Percentiles rank a stretch among this genome's conserved stretches.
These are phyloP conservation scores for Pueraria montana DNA, from an alignment of 306 rosid genomes.

Conservation along the genomic window DNA sequence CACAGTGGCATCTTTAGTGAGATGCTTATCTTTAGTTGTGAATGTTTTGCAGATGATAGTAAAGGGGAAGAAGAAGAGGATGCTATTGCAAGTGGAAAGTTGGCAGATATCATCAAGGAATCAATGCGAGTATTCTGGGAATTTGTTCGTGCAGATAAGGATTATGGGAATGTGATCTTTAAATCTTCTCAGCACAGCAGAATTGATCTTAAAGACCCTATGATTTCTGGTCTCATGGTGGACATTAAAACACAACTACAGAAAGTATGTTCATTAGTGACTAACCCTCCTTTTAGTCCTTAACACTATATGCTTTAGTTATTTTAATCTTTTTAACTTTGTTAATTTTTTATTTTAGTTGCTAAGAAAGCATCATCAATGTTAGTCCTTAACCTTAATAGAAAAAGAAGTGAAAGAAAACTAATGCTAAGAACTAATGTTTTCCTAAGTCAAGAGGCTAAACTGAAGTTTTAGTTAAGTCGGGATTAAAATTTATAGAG, in stretches of 20 bases:
- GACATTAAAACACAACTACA: conserved; percentile 60
- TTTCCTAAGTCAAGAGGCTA: not conserved
- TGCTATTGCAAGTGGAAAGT: conserved; percentile 51
- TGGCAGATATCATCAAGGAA: conserved; percentile 69
- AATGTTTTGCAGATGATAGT: conserved; percentile 62
- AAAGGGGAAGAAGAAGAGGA: conserved; percentile 59
- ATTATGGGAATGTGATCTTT: conserved; percentile 51
- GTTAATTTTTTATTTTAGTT: not conserved
- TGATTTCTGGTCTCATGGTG: conserved; percentile 53
- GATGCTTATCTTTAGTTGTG: not conserved
- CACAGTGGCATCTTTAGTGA: not conserved
- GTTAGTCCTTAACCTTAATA: not conserved
- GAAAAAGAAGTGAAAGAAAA: not conserved
- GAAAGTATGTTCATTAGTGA: conserved; percentile 60
- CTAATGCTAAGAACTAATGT: not conserved
- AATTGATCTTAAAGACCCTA: conserved; percentile 58
- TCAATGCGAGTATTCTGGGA: conserved; percentile 74
- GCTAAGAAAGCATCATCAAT: not conserved
- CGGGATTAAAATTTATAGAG: not conserved
- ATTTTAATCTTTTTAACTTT: not conserved
- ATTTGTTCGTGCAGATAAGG: conserved; percentile 75
- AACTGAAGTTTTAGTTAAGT: not conserved
- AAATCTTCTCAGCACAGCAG: conserved; percentile 54
- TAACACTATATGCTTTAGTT: not conserved
- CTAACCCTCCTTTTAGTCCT: not conserved